These are phyloP conservation scores for Aspergillus homomorphus DNA, from an alignment of 495 filamentous ascomycete genomes.

Conservation along the genomic window DNA sequence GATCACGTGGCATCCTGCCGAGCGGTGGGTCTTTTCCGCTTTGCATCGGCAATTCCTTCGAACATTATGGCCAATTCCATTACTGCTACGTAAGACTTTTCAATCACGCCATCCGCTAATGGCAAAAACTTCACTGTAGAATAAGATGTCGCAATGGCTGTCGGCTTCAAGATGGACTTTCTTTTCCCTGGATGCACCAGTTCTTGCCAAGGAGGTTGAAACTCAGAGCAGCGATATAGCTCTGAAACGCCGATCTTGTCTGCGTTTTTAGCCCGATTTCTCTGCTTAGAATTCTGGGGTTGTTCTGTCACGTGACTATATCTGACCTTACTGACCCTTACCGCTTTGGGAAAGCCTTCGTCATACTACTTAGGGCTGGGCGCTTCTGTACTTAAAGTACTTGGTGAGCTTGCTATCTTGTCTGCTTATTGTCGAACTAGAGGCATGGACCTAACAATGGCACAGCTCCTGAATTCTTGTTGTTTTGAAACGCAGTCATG, in stretches of 20 bases:
- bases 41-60: slow-evolving; percentile 3
- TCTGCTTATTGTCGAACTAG: background rate
- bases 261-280: background rate
- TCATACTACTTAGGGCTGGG: background rate
- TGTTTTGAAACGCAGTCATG: background rate
- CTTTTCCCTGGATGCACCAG: background rate
- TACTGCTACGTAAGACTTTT: slow-evolving; percentile 11
- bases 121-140: background rate
- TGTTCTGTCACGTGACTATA: too few species aligned
- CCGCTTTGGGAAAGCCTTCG: background rate
- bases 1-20: background rate
- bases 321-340: background rate
- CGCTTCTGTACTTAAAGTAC: background rate
- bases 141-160: background rate
- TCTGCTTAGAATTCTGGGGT: too few species aligned
- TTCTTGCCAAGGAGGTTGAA: background rate
- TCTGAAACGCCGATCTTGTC: background rate
- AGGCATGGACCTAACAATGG: background rate
- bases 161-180: background rate
- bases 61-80: background rate
- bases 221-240: background rate
- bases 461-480: background rate
- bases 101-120: slow-evolving; percentile 15
- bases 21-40: background rate
- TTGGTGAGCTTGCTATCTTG: background rate